Base-by-base conservation (phyloP, 2,329 filamentous ascomycete genomes). In the Dactylellina leptospora region DNA sequence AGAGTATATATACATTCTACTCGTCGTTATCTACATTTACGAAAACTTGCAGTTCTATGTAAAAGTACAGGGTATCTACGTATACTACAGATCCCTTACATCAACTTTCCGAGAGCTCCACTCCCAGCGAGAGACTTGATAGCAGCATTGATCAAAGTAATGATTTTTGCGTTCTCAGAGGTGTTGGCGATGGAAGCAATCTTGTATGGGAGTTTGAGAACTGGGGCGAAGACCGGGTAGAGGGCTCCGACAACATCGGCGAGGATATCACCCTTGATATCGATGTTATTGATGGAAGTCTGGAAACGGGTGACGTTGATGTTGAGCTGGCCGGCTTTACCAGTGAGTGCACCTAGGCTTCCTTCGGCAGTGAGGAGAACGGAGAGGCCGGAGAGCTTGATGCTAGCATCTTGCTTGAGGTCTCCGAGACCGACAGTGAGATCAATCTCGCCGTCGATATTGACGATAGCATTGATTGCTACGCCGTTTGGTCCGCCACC, bases 121-220 rank as follows among this genome's bases (percentile, higher is more conserved):
- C 64, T 50, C 18, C 27, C 59, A 45, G 55, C 40, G 18, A 70
- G 28, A 16, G 55, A 45, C 42, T 70, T 70, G 64, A 70, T 56
- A 9, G 64, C 64, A 36, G 48, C 28, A 50, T 70, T 70, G 22
- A 62, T 20, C 33, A 51, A 23, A 9, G 5, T 44, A 16, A 70
- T 9, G n/a, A 70, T 20, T 56, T 70, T 70, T 4, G 40, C 50
- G 23, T 71, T 62, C 58, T 71, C 66, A 13, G 58, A 58, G 6
- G 58, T 71, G 51, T 71, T 71, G 36, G 59, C 18, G 27, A 71
- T 47, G 4, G 66, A 58, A 9, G 51, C 42, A 47, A 70, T 40
- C 64, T 70, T 70, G 56, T 70, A 70, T 30, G 64, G 64, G 10
- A 70, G 56, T 56, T 62, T 70, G 64, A 70, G 48, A 30, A 70